Base-by-base conservation (phyloP, 2,329 filamentous ascomycete species). In the Exophiala aquamarina region DNA sequence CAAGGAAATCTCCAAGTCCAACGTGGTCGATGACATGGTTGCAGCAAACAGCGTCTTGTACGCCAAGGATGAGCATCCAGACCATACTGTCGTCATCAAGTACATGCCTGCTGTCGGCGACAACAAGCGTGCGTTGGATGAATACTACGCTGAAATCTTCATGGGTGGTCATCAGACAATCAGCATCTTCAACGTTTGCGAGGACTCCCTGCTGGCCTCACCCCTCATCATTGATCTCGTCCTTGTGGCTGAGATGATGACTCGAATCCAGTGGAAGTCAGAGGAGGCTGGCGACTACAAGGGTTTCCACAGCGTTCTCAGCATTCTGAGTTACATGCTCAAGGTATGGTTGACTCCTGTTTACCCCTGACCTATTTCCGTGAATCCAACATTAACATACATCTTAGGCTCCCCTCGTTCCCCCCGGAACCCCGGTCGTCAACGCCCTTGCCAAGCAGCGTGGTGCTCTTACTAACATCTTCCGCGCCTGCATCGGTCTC, bases 61-160 rank as follows among this genome's bases (percentile, higher is more conserved):
- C 78, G 83, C 86, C 71, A 77, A 88, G 63, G 90, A 85, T 60
- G 93, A 98, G 75, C 91, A 97, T 70, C 93, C 93, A 2, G 91
- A 98, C 68, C 93, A 98, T 77, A 94, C 89, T 50, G 93, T 98
- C 50, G 93, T 98, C 61, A 98, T 98, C 83, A 98, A 98, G 82
- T 98, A 98, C 78, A 95, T 98, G 91, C 93, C 93, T 28, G 89
- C 91, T 55, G 93, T 98, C 39, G 93, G 93, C 54, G 93, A 98
- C 75, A 94, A 96, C 81, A 98, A 98, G 83, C 90, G 93, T 66
- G 93, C 93, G 44, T 80, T 98, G 44, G 93, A 98, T 65, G 93
- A 98, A 79, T 98, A 98, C 81, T 96, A 96, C 61, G 93, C 90
- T 46, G 92, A 98, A 79, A 97, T 98, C 72, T 98, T 98, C 81